Evolutionary conservation across 2,329 filamentous ascomycete species (phyloP), one percentile per base, ranked within the genome.

Genomic region (Chaetomiaceae sp.): DNA sequence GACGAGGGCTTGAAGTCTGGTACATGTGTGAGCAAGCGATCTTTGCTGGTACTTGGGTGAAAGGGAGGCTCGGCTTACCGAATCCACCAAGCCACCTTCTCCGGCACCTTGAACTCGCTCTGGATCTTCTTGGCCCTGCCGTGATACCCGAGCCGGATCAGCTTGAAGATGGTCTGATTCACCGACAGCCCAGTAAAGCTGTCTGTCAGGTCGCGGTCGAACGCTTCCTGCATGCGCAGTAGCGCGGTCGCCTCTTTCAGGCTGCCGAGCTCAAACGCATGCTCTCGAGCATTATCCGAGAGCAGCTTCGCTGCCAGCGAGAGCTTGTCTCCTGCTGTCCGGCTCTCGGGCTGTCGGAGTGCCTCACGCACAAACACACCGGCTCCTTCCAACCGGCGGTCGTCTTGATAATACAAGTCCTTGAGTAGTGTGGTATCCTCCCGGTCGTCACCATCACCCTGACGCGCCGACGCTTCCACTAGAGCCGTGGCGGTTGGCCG

Each of bases 361-460:
- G 90, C 87, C 66, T 98, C 91, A 17, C 81, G 80, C 12, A 98
- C 72, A 49, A 97, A 86, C 2, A 98, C 81, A 48, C 88, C 86
- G 0, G 91, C 86, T 3, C 93, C 89, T 54, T 97, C 93, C 5
- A 89, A 72, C 3, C 90, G 81, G 5, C 91, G 81, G 63, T 98
- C 93, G 59, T 97, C 93, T 68, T 97, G 93, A 63, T 98, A 98
- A 69, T 93, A 98, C 3, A 98, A 73, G 61, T 97, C 93, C 60
- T 97, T 98, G 20, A 98, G 78, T 18, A 98, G 67, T 0, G 79
- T 76, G 58, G 95, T 89, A 58, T 95, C 85, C 18, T 60, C 58
- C 18, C 42, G 42, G 3, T 45, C 57, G 7, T 54, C 55, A 12
- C 48, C 53, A 17, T 68, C 70, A 41, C 87, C 81, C 41, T 77